Percentiles rank a stretch among this genome's conserved stretches.
phyloP scores from a whole-genome alignment of 305 asterid genomes.

The Fraxinus angustifolia region DNA sequence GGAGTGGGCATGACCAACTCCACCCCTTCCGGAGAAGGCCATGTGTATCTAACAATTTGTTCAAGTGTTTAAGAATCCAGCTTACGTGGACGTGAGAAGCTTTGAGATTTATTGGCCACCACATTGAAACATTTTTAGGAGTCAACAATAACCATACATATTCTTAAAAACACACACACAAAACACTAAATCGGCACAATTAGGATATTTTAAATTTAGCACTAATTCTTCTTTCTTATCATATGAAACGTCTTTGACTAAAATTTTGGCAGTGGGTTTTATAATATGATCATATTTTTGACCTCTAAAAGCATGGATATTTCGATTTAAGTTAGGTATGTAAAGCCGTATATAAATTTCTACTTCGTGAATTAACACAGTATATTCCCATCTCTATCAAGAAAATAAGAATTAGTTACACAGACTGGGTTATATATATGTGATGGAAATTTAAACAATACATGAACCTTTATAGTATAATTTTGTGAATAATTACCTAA shows the following conservation, averaged over 20 bases:
- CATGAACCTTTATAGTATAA: neutral
- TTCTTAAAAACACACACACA: neutral
- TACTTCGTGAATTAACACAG: conserved; percentile 11
- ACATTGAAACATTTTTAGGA: too few relatives aligned
- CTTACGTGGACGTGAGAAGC: too few relatives aligned
- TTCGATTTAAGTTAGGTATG: conserved; percentile 11
- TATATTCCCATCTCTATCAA: conserved; percentile 19
- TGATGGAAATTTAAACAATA: neutral
- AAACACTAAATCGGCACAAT: neutral
- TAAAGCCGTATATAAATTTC: neutral
- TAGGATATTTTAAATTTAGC: conserved; percentile 3
- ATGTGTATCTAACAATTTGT: too few relatives aligned
- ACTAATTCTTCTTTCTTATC: neutral
- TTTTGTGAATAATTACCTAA: conserved; percentile 24
- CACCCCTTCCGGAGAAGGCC: too few relatives aligned
- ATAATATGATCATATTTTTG: conserved; percentile 6
- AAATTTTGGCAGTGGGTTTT: conserved; percentile 5
- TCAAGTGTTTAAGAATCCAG: too few relatives aligned
- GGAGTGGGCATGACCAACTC: too few relatives aligned
- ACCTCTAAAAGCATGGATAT: conserved; percentile 22
- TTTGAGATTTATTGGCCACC: too few relatives aligned
- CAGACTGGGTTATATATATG: neutral
- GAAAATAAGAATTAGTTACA: neutral
- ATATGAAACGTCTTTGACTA: conserved; percentile 37
- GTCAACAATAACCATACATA: neutral